Conservation (phyloP, 176 grass and related monocot genomes). For the Zoysia pacifica region DNA sequence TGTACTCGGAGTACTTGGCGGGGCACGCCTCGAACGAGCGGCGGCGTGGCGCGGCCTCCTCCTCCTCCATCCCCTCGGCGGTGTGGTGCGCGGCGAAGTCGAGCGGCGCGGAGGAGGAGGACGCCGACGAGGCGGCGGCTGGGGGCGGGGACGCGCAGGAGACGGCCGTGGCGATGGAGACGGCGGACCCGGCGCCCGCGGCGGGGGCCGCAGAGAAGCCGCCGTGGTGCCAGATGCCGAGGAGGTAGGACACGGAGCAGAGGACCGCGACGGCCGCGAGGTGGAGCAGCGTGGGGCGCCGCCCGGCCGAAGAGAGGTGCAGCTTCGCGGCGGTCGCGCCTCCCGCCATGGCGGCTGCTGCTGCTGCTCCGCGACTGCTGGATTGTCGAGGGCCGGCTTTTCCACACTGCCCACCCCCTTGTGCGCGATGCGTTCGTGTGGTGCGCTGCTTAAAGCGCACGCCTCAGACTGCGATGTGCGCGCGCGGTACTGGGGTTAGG, state of each 20-base stretch:
- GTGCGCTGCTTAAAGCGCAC: slow-evolving; percentile 28
- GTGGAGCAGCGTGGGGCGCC: slow-evolving; percentile 47
- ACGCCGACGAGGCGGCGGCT: not conserved
- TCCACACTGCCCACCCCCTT: not conserved
- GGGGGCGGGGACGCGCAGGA: slow-evolving; percentile 39
- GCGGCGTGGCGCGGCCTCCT: not conserved
- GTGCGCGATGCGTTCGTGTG: not conserved
- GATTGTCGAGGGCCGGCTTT: not conserved
- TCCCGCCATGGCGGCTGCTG: slow-evolving; percentile 46
- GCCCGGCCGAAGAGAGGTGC: slow-evolving; percentile 31
- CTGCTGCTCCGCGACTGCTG: not conserved
- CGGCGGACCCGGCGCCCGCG: not conserved
- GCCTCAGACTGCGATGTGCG: slow-evolving; percentile 10
- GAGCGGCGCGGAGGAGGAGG: slow-evolving; percentile 28
- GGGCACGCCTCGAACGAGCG: slow-evolving; percentile 54
- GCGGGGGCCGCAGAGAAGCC: slow-evolving; percentile 34
- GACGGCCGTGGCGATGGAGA: slow-evolving; percentile 52
- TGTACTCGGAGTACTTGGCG: slow-evolving; percentile 81
- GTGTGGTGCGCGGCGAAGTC: slow-evolving; percentile 78
- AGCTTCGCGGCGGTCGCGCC: slow-evolving; percentile 45
- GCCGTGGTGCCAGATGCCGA: slow-evolving; percentile 79
- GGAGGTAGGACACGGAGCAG: slow-evolving; percentile 80
- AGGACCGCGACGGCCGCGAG: slow-evolving; percentile 64
- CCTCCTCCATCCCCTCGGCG: slow-evolving; percentile 42
- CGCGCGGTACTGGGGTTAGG: slow-evolving; percentile 28